Percentiles rank a stretch among this genome's conserved stretches.
These are phyloP conservation scores for Wickerhamomyces xylosicus DNA, from an alignment of 805 yeast species.

Conservation along the genomic window DNA sequence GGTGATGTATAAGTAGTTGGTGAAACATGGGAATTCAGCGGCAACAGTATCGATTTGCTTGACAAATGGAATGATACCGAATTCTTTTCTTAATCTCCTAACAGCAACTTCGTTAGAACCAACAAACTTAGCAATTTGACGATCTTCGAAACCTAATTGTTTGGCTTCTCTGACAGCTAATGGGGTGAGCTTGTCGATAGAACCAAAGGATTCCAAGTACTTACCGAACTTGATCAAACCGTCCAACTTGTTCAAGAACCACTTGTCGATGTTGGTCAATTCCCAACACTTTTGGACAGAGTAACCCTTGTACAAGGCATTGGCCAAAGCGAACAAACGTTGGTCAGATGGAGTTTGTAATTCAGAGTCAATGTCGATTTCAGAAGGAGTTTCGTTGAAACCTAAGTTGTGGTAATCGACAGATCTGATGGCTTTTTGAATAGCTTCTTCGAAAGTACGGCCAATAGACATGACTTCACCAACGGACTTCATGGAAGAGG, in stretches of 20 bases:
- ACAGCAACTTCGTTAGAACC: slow-evolving; percentile 89
- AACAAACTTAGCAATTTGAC: slow-evolving; percentile 86
- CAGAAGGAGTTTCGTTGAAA: slow-evolving; percentile 61
- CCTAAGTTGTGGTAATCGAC: slow-evolving; percentile 95
- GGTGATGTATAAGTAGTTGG: slow-evolving; percentile 90
- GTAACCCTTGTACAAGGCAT: slow-evolving; percentile 83
- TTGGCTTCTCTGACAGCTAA: slow-evolving; percentile 71
- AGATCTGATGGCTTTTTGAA: slow-evolving; percentile 94
- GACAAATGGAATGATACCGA: slow-evolving; percentile 82
- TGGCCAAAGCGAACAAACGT: slow-evolving; percentile 92
- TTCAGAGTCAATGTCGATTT: slow-evolving; percentile 89
- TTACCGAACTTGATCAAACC: slow-evolving; percentile 65
- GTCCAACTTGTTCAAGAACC: slow-evolving; percentile 87
- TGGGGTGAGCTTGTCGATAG: slow-evolving; percentile 49
- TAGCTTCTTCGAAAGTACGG: slow-evolving; percentile 94
- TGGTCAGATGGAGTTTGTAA: slow-evolving; percentile 96
- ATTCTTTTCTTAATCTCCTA: slow-evolving; percentile 79
- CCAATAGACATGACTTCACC: slow-evolving; percentile 99
- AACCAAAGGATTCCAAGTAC: slow-evolving; percentile 44
- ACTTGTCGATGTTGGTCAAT: slow-evolving; percentile 85
- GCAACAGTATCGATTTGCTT: slow-evolving; percentile 98
- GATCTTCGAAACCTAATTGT: slow-evolving; percentile 93
- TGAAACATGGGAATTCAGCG: slow-evolving; percentile 95
- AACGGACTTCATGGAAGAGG: slow-evolving; percentile 95
- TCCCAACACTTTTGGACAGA: slow-evolving; percentile 88